Base-by-base conservation (phyloP, 768 basidiomycete species). In the Collybia sordida region DNA sequence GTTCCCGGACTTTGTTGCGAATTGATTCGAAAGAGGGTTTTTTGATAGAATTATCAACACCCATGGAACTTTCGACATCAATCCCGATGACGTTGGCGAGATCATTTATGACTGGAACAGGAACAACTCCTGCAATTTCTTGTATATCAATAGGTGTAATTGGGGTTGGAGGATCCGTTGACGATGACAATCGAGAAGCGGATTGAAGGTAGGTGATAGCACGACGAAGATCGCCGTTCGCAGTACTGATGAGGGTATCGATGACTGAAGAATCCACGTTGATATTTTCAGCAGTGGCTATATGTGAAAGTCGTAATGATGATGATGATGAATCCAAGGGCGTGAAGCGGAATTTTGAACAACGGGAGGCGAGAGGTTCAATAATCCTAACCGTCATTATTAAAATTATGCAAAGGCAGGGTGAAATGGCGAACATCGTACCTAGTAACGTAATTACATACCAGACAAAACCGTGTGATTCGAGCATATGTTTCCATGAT, bases 371-470 rank as follows among this genome's bases (percentile, higher is more conserved):
- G 21, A 99, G 80, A 0, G 97, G 97, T 64, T 99, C 97, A 49
- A 99, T 99, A 53, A 99, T 99, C 57, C 96, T 99, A 56, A 36
- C 27, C 40, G 38, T 18, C 34, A 8, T 21, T 31, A 28, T 25
- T 36, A 18, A 28, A 25, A 41, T 18, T 36, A 18, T 19, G 42
- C 45, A 19, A 41, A 2, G 38, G 12, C 12, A 24, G 17, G 14
- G 9, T 35, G 38, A 23, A 44, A 50, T 36, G 28, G 23, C 34
- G 42, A 42, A 48, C 23, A 25, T 38, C 80, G 49, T 27, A 94
- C 96, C 97, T 82, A 3, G 97, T 99, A 40, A 99, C 97, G 67
- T 98, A 99, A 73, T 99, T 99, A 73, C 97, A 99, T 15, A 98
- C 93, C 18, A 99, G 75, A 68, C 97, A 99, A 72, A 99, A 99